Percentiles rank a stretch among this genome's conserved stretches.
phyloP scores from a whole-genome alignment of 495 filamentous ascomycete genomes.

The Xylaria flabelliformis region DNA sequence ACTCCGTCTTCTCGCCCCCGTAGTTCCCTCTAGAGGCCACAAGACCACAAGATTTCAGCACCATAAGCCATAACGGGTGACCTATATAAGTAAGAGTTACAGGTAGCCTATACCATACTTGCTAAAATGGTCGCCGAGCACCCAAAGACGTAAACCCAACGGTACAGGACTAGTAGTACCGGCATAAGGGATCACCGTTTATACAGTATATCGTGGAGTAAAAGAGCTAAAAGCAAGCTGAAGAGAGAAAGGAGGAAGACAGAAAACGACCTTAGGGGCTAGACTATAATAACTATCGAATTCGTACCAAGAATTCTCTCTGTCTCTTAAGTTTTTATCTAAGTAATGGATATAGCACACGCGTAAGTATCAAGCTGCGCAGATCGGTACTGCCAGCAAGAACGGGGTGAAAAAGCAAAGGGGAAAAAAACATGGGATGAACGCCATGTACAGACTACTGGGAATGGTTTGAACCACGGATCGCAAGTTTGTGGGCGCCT shows the following conservation, averaged over 20 bases:
- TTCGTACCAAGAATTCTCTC: not conserved
- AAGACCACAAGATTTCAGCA: constrained; percentile 16
- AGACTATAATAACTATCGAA: not conserved
- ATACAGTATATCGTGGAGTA: not conserved
- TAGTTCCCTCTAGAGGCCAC: not conserved
- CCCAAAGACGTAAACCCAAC: not conserved
- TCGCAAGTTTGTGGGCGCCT: constrained; percentile 4
- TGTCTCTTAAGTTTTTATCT: not conserved
- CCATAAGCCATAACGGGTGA: constrained; percentile 23
- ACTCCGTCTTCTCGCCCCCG: not conserved
- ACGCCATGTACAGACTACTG: constrained; percentile 17
- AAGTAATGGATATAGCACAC: not conserved
- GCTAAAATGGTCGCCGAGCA: constrained; percentile 25
- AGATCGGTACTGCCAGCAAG: not conserved
- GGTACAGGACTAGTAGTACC: constrained; percentile 11
- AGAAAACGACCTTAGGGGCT: not conserved
- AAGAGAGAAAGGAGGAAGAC: not conserved
- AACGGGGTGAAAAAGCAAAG: not conserved
- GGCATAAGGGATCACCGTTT: constrained; percentile 14
- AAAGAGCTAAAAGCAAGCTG: not conserved
- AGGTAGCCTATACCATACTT: constrained; percentile 1
- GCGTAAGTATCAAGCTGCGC: not conserved
- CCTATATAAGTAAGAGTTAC: constrained; percentile 21
- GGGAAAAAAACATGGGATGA: not conserved
- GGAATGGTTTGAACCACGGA: constrained; percentile 17